A percentile compares a stretch with the other conserved stretches of the same genome.
These are phyloP conservation scores for Colletotrichum destructivum DNA, from an alignment of 2,329 filamentous ascomycete species.

Conservation along the genomic window DNA sequence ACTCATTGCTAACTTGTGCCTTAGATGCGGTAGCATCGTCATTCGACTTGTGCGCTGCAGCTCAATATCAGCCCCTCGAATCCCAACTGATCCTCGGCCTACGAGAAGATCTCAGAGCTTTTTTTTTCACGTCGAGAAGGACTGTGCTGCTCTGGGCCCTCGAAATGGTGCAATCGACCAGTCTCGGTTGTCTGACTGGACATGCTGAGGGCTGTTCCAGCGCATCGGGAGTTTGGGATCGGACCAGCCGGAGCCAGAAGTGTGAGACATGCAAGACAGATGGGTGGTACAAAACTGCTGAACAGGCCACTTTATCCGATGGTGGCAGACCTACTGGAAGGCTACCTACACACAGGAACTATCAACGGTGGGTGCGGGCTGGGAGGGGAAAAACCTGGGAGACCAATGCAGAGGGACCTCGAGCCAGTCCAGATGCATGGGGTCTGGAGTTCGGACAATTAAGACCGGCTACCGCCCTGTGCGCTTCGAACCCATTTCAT, in stretches of 20 bases:
- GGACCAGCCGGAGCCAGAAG: constrained; percentile 18
- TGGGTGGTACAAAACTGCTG: constrained; percentile 17
- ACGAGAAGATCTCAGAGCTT: neutral
- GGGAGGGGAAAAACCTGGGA: neutral
- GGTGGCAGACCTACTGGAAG: constrained; percentile 19
- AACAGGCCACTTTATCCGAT: constrained; percentile 35
- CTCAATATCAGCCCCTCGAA: constrained; percentile 18
- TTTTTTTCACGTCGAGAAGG: neutral
- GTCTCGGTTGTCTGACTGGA: neutral
- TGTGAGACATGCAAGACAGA: constrained; percentile 31
- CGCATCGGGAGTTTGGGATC: neutral
- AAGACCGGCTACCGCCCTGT: constrained; percentile 32
- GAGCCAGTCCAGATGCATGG: constrained; percentile 20
- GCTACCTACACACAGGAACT: constrained; percentile 34
- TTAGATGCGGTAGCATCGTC: constrained; percentile 24
- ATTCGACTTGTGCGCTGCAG: constrained; percentile 29
- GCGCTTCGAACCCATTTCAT: constrained; percentile 25
- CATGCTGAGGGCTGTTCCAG: neutral
- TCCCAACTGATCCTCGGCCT: neutral
- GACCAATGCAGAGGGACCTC: constrained; percentile 24
- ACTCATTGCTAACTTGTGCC: constrained; percentile 29
- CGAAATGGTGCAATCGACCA: neutral
- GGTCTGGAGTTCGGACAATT: constrained; percentile 32
- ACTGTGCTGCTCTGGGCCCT: neutral
- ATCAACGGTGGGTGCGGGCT: neutral